Conservation (phyloP, 164 flowering plant species). For the Macadamia integrifolia region DNA sequence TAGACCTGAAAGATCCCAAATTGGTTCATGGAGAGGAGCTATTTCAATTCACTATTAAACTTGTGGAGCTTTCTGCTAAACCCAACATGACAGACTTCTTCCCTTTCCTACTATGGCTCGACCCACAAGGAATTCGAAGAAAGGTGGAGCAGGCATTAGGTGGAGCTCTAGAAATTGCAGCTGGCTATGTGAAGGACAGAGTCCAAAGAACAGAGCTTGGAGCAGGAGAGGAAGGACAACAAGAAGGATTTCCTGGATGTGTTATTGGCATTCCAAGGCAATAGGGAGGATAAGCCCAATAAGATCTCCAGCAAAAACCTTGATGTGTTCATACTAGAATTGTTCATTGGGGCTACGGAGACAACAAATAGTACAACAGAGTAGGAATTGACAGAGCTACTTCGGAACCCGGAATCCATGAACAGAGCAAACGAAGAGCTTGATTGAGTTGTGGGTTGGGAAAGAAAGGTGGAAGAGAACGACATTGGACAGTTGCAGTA, state of each 20-base stretch:
- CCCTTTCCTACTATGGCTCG: conserved; percentile 19
- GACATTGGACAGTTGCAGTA: not conserved
- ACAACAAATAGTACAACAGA: no score
- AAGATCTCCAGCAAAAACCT: conserved; percentile 8
- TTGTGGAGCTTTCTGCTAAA: conserved; percentile 12
- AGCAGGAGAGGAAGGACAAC: not conserved
- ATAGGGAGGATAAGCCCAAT: conserved; percentile 7
- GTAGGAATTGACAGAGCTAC: no score
- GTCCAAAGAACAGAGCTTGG: not conserved
- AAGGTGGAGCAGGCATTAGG: conserved; percentile 8
- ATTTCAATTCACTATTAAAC: not conserved
- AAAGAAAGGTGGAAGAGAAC: conserved; percentile 17
- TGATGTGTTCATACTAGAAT: conserved; percentile 6
- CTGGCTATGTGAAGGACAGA: conserved; percentile 14
- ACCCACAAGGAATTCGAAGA: conserved; percentile 18
- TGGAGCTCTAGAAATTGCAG: conserved; percentile 10
- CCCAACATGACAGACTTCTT: conserved; percentile 28
- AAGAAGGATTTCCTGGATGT: conserved; percentile 17
- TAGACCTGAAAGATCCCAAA: conserved; percentile 13
- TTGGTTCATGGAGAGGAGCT: not conserved
- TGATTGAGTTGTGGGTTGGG: conserved; percentile 11
- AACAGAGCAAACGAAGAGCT: no score
- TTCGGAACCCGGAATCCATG: no score
- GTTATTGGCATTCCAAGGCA: conserved; percentile 11
- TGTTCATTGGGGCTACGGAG: no score